Base-by-base conservation (phyloP, 2,329 filamentous ascomycete species). In the Penicillium sp. region DNA sequence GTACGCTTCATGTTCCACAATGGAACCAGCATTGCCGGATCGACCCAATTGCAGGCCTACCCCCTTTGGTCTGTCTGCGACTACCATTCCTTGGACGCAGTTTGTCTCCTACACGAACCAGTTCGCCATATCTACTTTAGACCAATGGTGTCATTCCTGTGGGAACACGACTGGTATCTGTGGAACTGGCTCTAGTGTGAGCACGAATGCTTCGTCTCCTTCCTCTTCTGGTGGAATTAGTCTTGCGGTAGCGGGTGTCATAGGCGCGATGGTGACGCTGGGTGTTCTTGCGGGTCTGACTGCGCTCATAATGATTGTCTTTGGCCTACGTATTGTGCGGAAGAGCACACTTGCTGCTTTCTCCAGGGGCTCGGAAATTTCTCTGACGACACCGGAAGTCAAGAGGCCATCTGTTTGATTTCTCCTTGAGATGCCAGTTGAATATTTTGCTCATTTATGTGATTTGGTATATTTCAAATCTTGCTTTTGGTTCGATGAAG, bases 141-240 rank as follows among this genome's bases (percentile, higher is more conserved):
- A 74, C 47, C 68, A 79, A 43, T 94, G 88, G 87, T 94, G 88
- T 70, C 63, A 63, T 1, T 76, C 77, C 48, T 94, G 88, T 66
- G 85, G 85, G 6, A 87, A 86, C 68, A 77, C 74, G 0, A 83
- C 80, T 0, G 85, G 81, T 8, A 58, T 68, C 10, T 57, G 65
- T 3, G 52, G 54, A 18, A 46, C 55, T 13, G 57, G 55, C n/a
- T 58, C 57, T 20, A 50, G 53, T 7, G 54, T 52, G 1, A 49
- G 56, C 10, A 51, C 65, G 0, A 36, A 24, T 9, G 16, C 40
- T 4, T 36, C 37, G 3, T 46, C 39, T 3, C 23, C 26, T 1
- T 31, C 42, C 3, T 59, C 50, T 18, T 59, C 53, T 23, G 62
- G 68, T 38, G 75, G 77, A 10, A 73, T 93, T 22, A 84, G 81